Base-by-base conservation (phyloP, 2,329 filamentous ascomycete species). In the Simplicillium aogashimaense region DNA sequence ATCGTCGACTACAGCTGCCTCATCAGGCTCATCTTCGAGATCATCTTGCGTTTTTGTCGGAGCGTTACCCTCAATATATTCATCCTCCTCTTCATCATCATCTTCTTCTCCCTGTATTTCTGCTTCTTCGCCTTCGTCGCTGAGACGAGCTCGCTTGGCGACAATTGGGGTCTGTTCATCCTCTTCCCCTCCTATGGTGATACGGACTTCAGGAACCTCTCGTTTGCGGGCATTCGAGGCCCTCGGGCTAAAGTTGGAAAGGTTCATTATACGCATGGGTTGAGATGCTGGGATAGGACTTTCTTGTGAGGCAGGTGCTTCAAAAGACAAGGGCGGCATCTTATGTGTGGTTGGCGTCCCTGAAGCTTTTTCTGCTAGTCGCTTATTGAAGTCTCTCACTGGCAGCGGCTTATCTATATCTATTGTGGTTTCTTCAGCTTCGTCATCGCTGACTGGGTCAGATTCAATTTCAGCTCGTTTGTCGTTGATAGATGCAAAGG, bases 381-480 rank as follows among this genome's bases (percentile, higher is more conserved):
- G 53, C 16, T 57, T 53, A 35, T 60, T 61, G 38, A 65, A 63
- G 46, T 60, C 56, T 20, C 49, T 48, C n/a, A 57, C 53, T 35
- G 50, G 53, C 10, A 48, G 45, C 9, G 53, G 50, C 34, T 54
- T 53, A 9, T 9, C 41, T 16, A 31, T 30, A 30, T 15, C 38
- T 34, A 8, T 37, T 32, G 20, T 35, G 33, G 35, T 41, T 41
- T 13, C 36, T 28, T 11, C 36, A 18, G 20, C 45, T 20, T 29
- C 37, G 7, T 40, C 37, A 25, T 31, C 35, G 12, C 20, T 35
- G 3, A 32, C 29, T 36, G 17, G 30, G 5, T 36, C 36, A 14
- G 40, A 44, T n/a, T 6, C 30, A 15, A 15, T n/a, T 13, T 13
- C 12, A 12, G 30, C 7, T 7, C 13, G 30, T 12, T 32, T 13